phyloP scores from a whole-genome alignment of 2,329 filamentous ascomycete species.

The Colletotrichum sublineola region DNA sequence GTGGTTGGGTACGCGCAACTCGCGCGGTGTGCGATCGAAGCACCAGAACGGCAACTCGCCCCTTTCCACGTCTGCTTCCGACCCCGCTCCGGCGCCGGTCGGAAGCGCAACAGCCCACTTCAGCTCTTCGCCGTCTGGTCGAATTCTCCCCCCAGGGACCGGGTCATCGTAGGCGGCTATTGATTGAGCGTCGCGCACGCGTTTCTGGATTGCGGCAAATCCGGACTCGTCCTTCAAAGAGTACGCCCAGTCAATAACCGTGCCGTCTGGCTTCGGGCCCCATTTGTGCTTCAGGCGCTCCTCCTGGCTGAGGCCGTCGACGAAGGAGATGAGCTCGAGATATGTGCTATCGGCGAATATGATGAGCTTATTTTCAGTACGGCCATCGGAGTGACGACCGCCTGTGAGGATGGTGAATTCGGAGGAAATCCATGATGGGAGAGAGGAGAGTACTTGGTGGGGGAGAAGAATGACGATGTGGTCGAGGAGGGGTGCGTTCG shows the following conservation, averaged over 20 bases:
- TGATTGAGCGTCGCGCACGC: conserved; percentile 49
- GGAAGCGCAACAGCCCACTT: conserved; percentile 70
- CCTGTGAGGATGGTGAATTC: conserved; percentile 72
- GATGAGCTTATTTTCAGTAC: conserved; percentile 73
- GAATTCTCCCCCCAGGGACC: conserved; percentile 64
- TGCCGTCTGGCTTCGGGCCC: conserved; percentile 64
- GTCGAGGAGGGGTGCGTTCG: conserved; percentile 61
- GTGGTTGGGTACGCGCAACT: conserved; percentile 66
- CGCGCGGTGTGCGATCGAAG: conserved; percentile 70
- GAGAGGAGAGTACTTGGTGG: conserved; percentile 58
- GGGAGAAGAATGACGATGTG: conserved; percentile 76
- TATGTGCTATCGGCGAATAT: conserved; percentile 74
- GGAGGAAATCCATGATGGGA: conserved; percentile 64
- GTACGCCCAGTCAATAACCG: conserved; percentile 72
- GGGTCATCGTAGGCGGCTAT: conserved; percentile 63
- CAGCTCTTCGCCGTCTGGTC: conserved; percentile 68
- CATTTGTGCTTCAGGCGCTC: conserved; percentile 68
- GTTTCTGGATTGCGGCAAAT: conserved; percentile 55
- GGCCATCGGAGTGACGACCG: conserved; percentile 71
- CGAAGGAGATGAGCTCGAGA: conserved; percentile 75
- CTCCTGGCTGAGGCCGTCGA: conserved; percentile 49
- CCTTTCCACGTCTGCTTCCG: conserved; percentile 49
- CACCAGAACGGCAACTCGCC: conserved; percentile 75
- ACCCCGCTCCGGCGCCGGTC: conserved; percentile 45
- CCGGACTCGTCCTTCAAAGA: conserved; percentile 55